Conservation (phyloP, 305 asterid genomes). For the Caryopteris hybrid region DNA sequence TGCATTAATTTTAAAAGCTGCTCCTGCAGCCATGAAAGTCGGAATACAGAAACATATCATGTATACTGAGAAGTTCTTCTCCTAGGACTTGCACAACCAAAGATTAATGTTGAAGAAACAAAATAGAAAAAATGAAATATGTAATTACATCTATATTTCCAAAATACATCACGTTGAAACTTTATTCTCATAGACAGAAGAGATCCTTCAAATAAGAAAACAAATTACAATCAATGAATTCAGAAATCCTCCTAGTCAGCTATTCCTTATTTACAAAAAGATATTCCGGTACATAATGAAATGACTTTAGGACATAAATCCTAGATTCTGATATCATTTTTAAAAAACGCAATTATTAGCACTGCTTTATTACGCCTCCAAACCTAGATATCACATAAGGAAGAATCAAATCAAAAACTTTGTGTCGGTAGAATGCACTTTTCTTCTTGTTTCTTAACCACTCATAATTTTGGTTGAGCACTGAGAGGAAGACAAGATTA, state of each 20-base stretch:
- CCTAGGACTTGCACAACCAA: background rate
- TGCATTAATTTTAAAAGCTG: constrained; percentile 83
- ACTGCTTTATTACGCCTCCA: background rate
- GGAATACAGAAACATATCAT: background rate
- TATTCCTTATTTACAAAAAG: background rate
- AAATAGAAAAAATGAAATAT: background rate
- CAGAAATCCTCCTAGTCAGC: background rate
- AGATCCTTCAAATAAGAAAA: background rate
- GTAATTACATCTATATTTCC: background rate
- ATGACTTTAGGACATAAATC: no score
- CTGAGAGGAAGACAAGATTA: background rate
- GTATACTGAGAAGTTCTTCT: background rate
- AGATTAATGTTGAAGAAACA: background rate
- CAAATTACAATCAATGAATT: background rate
- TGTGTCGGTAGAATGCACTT: background rate
- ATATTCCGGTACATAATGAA: no score
- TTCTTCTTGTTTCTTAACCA: background rate
- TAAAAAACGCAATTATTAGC: no score
- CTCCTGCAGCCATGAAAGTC: constrained; percentile 45
- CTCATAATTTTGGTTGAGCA: background rate
- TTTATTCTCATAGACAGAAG: background rate
- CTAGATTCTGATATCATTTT: no score
- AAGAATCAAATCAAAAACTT: background rate
- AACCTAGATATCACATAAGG: background rate
- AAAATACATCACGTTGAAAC: background rate